phyloP scores from a whole-genome alignment of 129 eudicot genomes.

The Pittosporum tobira region DNA sequence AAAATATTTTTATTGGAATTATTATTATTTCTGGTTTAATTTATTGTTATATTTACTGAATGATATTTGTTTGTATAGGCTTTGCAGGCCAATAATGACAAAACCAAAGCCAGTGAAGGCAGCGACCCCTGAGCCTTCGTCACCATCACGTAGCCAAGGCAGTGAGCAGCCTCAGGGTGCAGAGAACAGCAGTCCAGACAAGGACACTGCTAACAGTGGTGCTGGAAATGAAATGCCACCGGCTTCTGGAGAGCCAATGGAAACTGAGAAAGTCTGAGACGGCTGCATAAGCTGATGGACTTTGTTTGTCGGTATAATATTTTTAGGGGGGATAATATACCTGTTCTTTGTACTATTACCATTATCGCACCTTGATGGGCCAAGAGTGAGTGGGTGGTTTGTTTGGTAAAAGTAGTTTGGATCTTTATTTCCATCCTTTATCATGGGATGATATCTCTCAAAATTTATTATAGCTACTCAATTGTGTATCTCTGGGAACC shows the following conservation, averaged over 20 bases:
- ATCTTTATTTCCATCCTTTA: conserved; percentile 5
- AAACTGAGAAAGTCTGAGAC: conserved; percentile 58
- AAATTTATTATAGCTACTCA: conserved; percentile 1
- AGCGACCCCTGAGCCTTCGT: conserved; percentile 51
- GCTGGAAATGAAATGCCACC: conserved; percentile 31
- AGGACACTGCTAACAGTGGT: conserved; percentile 16
- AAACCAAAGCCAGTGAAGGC: conserved; percentile 88
- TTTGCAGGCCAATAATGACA: conserved; percentile 78
- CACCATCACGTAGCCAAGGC: conserved; percentile 47
- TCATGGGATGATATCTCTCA: neutral
- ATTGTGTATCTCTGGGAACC: neutral
- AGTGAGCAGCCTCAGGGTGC: conserved; percentile 33
- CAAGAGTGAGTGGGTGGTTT: conserved; percentile 1
- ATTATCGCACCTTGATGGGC: conserved; percentile 15
- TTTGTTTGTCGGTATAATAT: conserved; percentile 13
- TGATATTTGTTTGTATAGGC: conserved; percentile 29
- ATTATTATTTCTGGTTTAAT: no score
- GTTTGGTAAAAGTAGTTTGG: conserved; percentile 5
- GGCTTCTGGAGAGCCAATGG: conserved; percentile 57
- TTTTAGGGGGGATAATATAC: conserved; percentile 11
- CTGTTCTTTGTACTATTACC: conserved; percentile 27
- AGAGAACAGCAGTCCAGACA: conserved; percentile 16
- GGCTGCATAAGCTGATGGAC: conserved; percentile 16
- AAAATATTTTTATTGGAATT: no score
- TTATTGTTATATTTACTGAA: neutral